Percentiles rank a stretch among this genome's conserved stretches.
These are phyloP conservation scores for Daldinia loculata DNA, from an alignment of 495 filamentous ascomycete species.

Conservation along the genomic window DNA sequence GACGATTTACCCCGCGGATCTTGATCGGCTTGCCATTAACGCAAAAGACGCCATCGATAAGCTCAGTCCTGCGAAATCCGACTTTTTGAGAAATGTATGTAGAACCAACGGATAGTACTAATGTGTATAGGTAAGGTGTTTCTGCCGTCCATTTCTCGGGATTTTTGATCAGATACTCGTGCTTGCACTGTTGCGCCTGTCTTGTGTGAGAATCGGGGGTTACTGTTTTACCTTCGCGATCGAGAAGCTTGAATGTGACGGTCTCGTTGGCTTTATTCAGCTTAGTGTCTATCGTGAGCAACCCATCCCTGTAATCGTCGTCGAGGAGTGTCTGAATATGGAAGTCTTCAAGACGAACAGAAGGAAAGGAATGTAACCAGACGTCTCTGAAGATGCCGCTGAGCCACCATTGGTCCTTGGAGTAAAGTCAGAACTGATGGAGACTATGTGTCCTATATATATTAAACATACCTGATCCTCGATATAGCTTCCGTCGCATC, in stretches of 20 bases:
- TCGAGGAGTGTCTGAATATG: slow-evolving; percentile 65
- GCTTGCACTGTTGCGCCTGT: slow-evolving; percentile 21
- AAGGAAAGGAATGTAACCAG: slow-evolving; percentile 68
- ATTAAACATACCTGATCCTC: slow-evolving; percentile 63
- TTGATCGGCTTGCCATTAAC: slow-evolving; percentile 69
- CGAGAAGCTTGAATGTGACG: slow-evolving; percentile 49
- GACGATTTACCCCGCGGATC: slow-evolving; percentile 72
- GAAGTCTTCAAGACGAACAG: slow-evolving; percentile 66
- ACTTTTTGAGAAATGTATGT: slow-evolving; percentile 61
- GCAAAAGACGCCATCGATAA: slow-evolving; percentile 64
- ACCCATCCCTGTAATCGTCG: slow-evolving; percentile 63
- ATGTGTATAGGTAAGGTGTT: slow-evolving; percentile 67
- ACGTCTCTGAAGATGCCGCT: slow-evolving; percentile 78
- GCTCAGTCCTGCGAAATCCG: slow-evolving; percentile 68
- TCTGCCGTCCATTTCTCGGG: slow-evolving; percentile 75
- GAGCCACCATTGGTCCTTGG: slow-evolving; percentile 64
- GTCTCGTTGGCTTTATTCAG: slow-evolving; percentile 43
- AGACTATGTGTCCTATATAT: not conserved
- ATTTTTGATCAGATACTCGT: slow-evolving; percentile 50
- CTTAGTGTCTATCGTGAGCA: slow-evolving; percentile 58
- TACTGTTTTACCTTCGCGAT: slow-evolving; percentile 44
- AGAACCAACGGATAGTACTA: slow-evolving; percentile 51
- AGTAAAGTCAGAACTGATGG: not conserved
- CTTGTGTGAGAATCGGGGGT: slow-evolving; percentile 22
- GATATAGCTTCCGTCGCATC: slow-evolving; percentile 72